Evolutionary conservation across 179 eudicot genomes (phyloP).

Genomic region (Silene coronaria): DNA sequence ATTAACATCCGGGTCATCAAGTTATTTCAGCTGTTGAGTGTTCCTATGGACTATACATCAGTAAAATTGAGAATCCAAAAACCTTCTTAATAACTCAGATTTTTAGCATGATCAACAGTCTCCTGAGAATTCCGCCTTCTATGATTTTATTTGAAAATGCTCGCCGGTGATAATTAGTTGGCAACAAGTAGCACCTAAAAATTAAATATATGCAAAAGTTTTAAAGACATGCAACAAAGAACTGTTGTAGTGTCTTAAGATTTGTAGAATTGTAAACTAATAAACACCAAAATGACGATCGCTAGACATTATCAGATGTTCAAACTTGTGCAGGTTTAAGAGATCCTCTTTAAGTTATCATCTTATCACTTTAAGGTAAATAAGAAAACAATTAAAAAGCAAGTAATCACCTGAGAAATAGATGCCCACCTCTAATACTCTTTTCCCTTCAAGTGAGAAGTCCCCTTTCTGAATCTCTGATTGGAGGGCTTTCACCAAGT

Average conservation of each 20-base stretch:
- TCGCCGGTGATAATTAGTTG: not conserved
- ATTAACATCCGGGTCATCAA: not conserved
- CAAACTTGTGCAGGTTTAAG: not conserved
- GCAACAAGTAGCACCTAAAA: not conserved
- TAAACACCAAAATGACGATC: not conserved
- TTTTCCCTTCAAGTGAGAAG: slow-evolving; percentile 57
- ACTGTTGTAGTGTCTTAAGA: not conserved
- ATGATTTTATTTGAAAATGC: not conserved
- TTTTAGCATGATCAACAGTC: not conserved
- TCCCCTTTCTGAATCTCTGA: slow-evolving; percentile 53
- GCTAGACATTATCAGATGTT: not conserved
- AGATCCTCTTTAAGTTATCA: not conserved
- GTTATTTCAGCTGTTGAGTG: not conserved
- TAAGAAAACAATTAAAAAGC: slow-evolving; percentile 2
- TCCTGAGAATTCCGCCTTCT: not conserved
- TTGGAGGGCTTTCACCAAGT: slow-evolving; percentile 64
- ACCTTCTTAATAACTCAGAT: not conserved
- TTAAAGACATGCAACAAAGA: not conserved
- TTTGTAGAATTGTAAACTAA: not conserved
- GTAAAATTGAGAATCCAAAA: not conserved
- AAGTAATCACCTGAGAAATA: slow-evolving; percentile 35
- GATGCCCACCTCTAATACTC: slow-evolving; percentile 83
- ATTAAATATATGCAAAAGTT: not conserved
- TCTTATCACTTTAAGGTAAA: not conserved
- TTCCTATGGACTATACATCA: not conserved